Evolutionary conservation across 2,329 filamentous ascomycete species (phyloP).

Genomic region (Ustilaginoidea virens): DNA sequence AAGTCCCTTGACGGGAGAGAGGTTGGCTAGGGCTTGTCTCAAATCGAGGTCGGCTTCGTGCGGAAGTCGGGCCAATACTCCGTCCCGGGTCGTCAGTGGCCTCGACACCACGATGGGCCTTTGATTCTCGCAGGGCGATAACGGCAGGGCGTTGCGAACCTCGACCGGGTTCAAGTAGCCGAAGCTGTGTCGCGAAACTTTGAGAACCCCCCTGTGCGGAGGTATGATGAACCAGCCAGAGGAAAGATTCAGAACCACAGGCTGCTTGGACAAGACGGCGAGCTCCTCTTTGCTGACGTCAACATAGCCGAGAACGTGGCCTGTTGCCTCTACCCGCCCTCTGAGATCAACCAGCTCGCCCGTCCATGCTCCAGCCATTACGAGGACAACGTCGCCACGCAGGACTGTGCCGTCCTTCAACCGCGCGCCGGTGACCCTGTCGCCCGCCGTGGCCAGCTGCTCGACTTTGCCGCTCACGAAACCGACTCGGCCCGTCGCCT

Average conservation of each 20-base stretch:
- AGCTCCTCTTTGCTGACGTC: constrained; percentile 60
- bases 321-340: constrained; percentile 64
- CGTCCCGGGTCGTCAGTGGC: constrained; percentile 20
- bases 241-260: constrained; percentile 57
- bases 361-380: constrained; percentile 83
- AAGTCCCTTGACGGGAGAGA: constrained; percentile 42
- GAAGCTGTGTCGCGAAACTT: constrained; percentile 54
- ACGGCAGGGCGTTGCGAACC: constrained; percentile 18
- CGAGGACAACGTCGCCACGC: constrained; percentile 55
- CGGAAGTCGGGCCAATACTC: constrained; percentile 33
- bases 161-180: constrained; percentile 44
- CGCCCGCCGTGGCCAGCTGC: constrained; percentile 23
- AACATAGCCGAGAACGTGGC: constrained; percentile 68
- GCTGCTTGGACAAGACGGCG: constrained; percentile 43
- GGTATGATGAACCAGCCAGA: constrained; percentile 64
- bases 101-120: constrained; percentile 19
- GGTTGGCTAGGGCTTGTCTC: constrained; percentile 41
- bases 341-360: constrained; percentile 61
- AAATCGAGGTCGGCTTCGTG: constrained; percentile 46
- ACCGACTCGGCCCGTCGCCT: constrained; percentile 36
- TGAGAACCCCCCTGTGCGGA: constrained; percentile 44
- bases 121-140: constrained; percentile 11
- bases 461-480: constrained; percentile 37
- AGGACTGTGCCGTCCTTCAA: constrained; percentile 19
- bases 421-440: constrained; percentile 37